A percentile compares a stretch with the other conserved stretches of the same genome.
Conservation (phyloP, 192 early-diverging fungal species). For the Mortierella alpina region DNA sequence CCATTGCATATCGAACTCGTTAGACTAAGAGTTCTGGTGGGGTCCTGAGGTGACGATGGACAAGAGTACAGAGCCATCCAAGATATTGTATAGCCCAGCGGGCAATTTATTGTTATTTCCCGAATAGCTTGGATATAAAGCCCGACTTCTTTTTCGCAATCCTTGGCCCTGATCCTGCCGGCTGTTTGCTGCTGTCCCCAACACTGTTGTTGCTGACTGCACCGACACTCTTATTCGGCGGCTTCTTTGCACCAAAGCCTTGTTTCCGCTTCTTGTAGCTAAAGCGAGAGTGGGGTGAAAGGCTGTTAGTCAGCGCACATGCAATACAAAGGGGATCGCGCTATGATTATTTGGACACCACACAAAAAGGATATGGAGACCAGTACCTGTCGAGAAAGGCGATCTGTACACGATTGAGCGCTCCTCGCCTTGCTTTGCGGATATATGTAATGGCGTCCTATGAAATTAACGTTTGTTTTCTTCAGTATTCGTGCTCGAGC, state of each 20-base stretch:
- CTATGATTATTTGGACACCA: background rate
- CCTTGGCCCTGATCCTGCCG: constrained; percentile 38
- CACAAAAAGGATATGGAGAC: background rate
- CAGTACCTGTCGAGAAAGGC: constrained; percentile 58
- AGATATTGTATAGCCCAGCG: background rate
- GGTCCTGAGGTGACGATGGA: too few relatives aligned
- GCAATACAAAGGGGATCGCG: background rate
- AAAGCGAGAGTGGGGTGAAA: background rate
- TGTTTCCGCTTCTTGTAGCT: constrained; percentile 55
- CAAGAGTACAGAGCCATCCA: too few relatives aligned
- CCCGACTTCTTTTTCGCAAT: constrained; percentile 51
- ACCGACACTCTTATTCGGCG: background rate
- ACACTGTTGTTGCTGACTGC: background rate
- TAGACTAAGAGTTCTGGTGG: constrained; percentile 32
- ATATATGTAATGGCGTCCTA: constrained; percentile 63
- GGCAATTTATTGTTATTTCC: constrained; percentile 32
- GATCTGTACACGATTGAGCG: constrained; percentile 58
- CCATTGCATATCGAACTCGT: background rate
- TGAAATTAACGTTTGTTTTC: background rate
- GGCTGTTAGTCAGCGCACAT: background rate
- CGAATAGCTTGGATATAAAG: constrained; percentile 52
- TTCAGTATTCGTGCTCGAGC: too few relatives aligned
- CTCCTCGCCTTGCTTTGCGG: constrained; percentile 57
- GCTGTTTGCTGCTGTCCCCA: background rate
- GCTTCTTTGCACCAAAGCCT: constrained; percentile 43